These are phyloP conservation scores for Mycena crocata DNA, from an alignment of 768 basidiomycete species.

Conservation along the genomic window DNA sequence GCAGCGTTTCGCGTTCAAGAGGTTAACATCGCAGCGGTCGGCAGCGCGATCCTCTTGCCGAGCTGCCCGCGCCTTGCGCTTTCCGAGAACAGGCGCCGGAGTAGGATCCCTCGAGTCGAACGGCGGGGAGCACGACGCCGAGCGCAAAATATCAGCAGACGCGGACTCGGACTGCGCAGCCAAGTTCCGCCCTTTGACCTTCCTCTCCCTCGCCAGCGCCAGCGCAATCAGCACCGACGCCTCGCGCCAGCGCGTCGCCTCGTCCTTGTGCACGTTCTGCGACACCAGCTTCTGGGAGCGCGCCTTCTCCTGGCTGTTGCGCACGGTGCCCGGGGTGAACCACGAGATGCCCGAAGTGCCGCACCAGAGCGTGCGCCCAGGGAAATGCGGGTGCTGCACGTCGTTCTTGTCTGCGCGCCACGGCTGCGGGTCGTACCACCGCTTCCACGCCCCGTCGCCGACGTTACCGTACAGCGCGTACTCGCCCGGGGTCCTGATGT, in stretches of 20 bases:
- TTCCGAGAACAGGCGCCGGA: constrained; percentile 6
- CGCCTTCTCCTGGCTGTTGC: background rate
- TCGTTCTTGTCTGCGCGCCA: background rate
- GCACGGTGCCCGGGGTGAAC: constrained; percentile 9
- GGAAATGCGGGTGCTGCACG: constrained; percentile 23
- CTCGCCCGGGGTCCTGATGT: background rate
- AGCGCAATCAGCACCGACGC: constrained; percentile 6
- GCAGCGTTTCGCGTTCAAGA: background rate
- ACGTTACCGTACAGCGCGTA: constrained; percentile 13
- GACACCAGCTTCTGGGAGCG: background rate
- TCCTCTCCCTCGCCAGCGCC: background rate
- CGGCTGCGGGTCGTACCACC: constrained; percentile 26
- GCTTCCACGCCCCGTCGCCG: constrained; percentile 15
- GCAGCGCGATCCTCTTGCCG: too few relatives aligned
- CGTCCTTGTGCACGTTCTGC: background rate
- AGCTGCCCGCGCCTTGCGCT: constrained; percentile 3
- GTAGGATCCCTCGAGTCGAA: constrained; percentile 1
- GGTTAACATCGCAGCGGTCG: too few relatives aligned
- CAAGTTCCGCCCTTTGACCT: background rate
- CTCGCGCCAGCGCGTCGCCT: constrained; percentile 6
- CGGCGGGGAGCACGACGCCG: background rate
- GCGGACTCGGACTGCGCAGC: background rate
- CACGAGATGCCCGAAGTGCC: constrained; percentile 12
- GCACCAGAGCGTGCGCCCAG: constrained; percentile 14
- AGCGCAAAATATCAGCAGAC: background rate